Percentiles rank a stretch among this genome's conserved stretches.
These are phyloP conservation scores for Elaeis guineensis DNA, from an alignment of 176 grass and related monocot genomes.

Conservation along the genomic window DNA sequence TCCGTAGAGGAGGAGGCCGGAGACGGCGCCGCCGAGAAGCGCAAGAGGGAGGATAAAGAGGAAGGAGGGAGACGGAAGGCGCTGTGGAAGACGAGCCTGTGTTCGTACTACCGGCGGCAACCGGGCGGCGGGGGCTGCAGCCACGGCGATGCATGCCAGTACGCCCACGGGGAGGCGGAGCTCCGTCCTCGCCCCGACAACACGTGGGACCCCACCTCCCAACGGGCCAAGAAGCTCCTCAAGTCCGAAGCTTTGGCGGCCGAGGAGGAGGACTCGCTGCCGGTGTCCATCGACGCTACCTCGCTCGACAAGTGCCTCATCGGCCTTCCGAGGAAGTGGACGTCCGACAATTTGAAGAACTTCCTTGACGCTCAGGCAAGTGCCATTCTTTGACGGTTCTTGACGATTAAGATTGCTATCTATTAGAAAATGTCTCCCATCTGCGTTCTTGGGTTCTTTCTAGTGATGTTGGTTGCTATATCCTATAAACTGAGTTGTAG, in stretches of 20 bases:
- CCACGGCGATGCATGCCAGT: constrained; percentile 71
- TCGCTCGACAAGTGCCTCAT: constrained; percentile 76
- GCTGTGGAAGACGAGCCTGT: constrained; percentile 88
- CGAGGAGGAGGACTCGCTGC: constrained; percentile 19
- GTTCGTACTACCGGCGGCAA: constrained; percentile 60
- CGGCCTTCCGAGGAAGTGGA: constrained; percentile 61
- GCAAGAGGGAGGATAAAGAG: constrained; percentile 42
- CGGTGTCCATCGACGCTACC: constrained; percentile 35
- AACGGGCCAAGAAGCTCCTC: constrained; percentile 46
- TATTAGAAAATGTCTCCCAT: no score
- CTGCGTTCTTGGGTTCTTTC: no score
- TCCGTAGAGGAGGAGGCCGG: not conserved
- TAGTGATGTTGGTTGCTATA: no score
- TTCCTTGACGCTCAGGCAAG: constrained; percentile 67
- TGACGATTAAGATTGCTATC: no score
- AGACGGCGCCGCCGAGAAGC: constrained; percentile 29
- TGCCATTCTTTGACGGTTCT: no score
- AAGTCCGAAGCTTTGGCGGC: constrained; percentile 10
- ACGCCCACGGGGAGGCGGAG: constrained; percentile 85
- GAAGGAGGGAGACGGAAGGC: constrained; percentile 17
- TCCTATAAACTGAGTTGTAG: no score
- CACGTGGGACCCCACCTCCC: constrained; percentile 81
- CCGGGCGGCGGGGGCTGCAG: constrained; percentile 40
- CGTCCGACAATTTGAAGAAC: constrained; percentile 39
- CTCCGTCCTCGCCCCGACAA: constrained; percentile 67